Conservation (phyloP, 208 protist genomes). For the Novymonas esmeraldas region DNA sequence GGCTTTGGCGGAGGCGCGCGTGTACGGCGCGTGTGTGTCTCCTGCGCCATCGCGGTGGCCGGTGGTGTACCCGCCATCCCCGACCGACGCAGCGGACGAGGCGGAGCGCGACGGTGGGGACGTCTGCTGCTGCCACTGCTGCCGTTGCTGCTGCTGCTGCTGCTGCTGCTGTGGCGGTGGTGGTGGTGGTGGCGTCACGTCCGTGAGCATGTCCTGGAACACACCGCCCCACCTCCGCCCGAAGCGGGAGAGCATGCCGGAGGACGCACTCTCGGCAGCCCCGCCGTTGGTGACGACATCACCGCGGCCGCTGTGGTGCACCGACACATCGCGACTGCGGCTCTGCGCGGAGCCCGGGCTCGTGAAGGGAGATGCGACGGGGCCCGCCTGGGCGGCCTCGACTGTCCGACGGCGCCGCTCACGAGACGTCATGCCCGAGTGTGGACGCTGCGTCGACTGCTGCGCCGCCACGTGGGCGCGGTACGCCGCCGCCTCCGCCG, state of each 20-base stretch:
- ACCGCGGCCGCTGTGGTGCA: slow-evolving; percentile 2
- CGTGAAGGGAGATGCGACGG: slow-evolving; percentile 1
- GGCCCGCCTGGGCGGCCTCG: too few species aligned
- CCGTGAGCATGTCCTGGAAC: slow-evolving; percentile 50
- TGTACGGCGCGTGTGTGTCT: too few species aligned
- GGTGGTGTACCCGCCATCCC: too few species aligned
- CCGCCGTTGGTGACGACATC: too few species aligned
- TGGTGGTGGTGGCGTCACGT: slow-evolving; percentile 1
- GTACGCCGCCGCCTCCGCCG: slow-evolving; percentile 15
- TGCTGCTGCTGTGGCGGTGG: background rate
- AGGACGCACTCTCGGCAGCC: background rate
- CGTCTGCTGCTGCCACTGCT: too few species aligned
- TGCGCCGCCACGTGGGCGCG: slow-evolving; percentile 27
- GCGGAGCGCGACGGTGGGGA: too few species aligned
- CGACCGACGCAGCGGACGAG: too few species aligned
- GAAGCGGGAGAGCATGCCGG: slow-evolving; percentile 37
- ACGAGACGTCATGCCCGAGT: background rate
- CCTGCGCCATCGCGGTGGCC: too few species aligned
- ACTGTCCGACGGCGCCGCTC: background rate
- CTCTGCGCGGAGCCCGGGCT: slow-evolving; percentile 4
- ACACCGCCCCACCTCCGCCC: slow-evolving; percentile 54
- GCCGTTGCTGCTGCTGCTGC: background rate
- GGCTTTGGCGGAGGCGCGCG: too few species aligned
- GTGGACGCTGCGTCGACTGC: slow-evolving; percentile 27
- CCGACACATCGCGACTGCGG: slow-evolving; percentile 5